Conservation (phyloP, 768 basidiomycete genomes). For the Pleurotus eryngii region DNA sequence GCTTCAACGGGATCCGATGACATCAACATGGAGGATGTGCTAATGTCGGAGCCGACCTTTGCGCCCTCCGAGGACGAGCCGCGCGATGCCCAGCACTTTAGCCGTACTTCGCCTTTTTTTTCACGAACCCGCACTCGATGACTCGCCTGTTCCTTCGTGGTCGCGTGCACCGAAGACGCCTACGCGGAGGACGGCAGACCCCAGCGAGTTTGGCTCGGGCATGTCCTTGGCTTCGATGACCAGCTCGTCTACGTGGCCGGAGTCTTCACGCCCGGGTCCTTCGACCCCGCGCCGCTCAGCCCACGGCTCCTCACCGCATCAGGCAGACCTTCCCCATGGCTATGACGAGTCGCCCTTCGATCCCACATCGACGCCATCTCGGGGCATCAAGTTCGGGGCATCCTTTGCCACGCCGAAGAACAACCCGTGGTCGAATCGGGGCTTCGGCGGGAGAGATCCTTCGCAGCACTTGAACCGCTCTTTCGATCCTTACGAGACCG, state of each 20-base stretch:
- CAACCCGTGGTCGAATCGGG: constrained; percentile 40
- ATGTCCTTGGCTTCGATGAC: constrained; percentile 26
- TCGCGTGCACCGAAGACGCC: constrained; percentile 47
- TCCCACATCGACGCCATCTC: constrained; percentile 78
- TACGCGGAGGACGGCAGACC: constrained; percentile 23
- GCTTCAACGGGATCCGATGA: constrained; percentile 5
- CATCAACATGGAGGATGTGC: constrained; percentile 11
- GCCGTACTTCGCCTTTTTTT: constrained; percentile 48
- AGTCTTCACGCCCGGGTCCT: constrained; percentile 51
- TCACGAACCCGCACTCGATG: constrained; percentile 43
- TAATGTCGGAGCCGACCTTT: constrained; percentile 62
- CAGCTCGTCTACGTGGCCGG: constrained; percentile 41
- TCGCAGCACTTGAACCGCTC: not conserved
- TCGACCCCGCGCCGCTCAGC: constrained; percentile 47
- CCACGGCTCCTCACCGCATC: constrained; percentile 35
- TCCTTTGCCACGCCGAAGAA: constrained; percentile 66
- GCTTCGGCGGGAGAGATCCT: constrained; percentile 31
- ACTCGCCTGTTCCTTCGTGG: constrained; percentile 57
- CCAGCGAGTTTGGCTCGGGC: constrained; percentile 20
- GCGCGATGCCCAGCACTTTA: constrained; percentile 18
- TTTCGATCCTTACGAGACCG: not conserved
- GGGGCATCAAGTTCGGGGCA: constrained; percentile 61
- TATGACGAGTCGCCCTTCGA: constrained; percentile 65
- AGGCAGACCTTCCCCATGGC: constrained; percentile 26
- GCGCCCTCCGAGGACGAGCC: constrained; percentile 60